Evolutionary conservation across 805 yeast genomes (phyloP).

Genomic region (Lipomyces sp.): DNA sequence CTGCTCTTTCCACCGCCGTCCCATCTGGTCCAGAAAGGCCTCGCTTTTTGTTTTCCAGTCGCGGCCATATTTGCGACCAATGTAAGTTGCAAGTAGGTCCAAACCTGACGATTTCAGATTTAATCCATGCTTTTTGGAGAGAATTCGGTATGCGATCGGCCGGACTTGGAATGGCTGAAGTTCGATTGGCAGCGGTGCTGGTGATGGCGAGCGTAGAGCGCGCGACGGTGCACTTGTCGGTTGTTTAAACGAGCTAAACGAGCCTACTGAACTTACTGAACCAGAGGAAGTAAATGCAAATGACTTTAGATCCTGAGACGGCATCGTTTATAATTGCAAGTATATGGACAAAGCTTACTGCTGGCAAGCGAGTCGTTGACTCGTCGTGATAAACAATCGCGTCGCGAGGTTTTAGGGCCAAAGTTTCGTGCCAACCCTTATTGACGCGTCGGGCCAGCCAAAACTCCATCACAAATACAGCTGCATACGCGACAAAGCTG

Average conservation of each 20-base stretch:
- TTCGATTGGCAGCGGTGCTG: conserved; percentile 62
- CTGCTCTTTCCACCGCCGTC: conserved; percentile 83
- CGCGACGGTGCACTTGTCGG: conserved; percentile 5
- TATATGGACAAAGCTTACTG: not conserved
- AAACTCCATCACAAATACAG: not conserved
- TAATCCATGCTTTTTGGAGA: conserved; percentile 90
- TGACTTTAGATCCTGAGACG: conserved; percentile 15
- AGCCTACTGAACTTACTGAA: not conserved
- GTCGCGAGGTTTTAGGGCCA: not conserved
- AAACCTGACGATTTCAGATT: conserved; percentile 88
- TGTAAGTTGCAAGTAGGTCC: conserved; percentile 67
- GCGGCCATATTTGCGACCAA: conserved; percentile 78
- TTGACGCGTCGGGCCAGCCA: conserved; percentile 1
- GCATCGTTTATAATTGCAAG: conserved; percentile 14
- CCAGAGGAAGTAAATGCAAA: conserved; percentile 13
- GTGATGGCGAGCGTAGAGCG: conserved; percentile 22
- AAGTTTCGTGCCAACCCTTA: not conserved
- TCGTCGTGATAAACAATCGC: not conserved
- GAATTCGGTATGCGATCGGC: conserved; percentile 86
- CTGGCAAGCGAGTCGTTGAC: not conserved
- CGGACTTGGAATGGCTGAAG: conserved; percentile 82
- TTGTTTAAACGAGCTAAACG: conserved; percentile 20
- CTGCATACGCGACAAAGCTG: conserved; percentile 2
- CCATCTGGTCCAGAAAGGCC: conserved; percentile 73
- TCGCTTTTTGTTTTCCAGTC: conserved; percentile 82